A percentile compares a stretch with the other conserved stretches of the same genome.
Evolutionary conservation across 108 stramenopile species (phyloP).

Genomic region (Nitzschia sp.): DNA sequence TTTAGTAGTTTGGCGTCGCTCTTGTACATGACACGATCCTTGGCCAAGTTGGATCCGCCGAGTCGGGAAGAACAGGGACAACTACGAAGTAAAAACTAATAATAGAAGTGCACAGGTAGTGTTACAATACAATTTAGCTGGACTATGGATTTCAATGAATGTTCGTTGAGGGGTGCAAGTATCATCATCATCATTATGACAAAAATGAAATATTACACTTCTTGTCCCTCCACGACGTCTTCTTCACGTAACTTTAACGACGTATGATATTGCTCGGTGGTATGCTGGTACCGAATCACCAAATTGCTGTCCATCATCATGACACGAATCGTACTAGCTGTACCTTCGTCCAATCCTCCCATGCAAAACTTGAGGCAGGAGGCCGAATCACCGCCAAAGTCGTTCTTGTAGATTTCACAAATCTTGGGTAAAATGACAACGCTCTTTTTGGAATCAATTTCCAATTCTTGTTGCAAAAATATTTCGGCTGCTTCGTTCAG

Average conservation of each 20-base stretch:
- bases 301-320: slow-evolving; percentile 20
- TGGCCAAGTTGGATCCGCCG: slow-evolving; percentile 71
- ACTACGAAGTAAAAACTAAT: neutral
- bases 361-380: slow-evolving; percentile 56
- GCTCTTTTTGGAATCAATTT: slow-evolving; percentile 60
- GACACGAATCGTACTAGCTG: slow-evolving; percentile 12
- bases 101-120: too few relatives aligned
- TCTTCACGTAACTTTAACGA: slow-evolving; percentile 22
- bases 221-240: neutral
- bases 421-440: slow-evolving; percentile 77
- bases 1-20: slow-evolving; percentile 78
- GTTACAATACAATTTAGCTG: too few relatives aligned
- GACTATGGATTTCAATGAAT: too few relatives aligned
- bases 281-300: slow-evolving; percentile 31
- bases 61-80: slow-evolving; percentile 56
- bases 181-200: too few relatives aligned
- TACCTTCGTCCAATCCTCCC: slow-evolving; percentile 53
- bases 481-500: slow-evolving; percentile 51
- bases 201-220: too few relatives aligned
- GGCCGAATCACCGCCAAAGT: slow-evolving; percentile 69
- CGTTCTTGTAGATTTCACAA: slow-evolving; percentile 80
- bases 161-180: too few relatives aligned
- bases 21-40: slow-evolving; percentile 62
- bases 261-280: slow-evolving; percentile 37
- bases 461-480: slow-evolving; percentile 65